Conservation (phyloP, 129 eudicot genomes). For the Lactuca sativa region DNA sequence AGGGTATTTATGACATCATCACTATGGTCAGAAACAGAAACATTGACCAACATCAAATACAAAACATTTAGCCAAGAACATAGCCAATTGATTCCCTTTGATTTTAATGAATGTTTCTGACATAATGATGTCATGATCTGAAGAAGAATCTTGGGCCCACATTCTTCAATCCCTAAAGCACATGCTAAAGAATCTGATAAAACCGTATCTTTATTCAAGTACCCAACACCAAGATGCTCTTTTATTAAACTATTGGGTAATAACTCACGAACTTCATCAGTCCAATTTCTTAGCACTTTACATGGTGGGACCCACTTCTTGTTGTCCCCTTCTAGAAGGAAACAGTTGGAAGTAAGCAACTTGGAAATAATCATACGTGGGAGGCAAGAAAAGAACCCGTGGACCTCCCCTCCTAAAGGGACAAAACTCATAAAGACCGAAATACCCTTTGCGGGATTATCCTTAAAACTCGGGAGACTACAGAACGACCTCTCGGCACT, state of each 20-base stretch:
- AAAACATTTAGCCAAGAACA: conserved; percentile 60
- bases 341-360: conserved; percentile 59
- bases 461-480: conserved; percentile 56
- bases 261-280: conserved; percentile 50
- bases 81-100: conserved; percentile 66
- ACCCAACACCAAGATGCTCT: conserved; percentile 79
- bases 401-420: conserved; percentile 76
- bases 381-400: conserved; percentile 75
- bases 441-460: conserved; percentile 65
- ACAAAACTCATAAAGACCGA: conserved; percentile 71
- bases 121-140: conserved; percentile 52
- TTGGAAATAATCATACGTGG: conserved; percentile 72
- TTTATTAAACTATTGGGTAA: conserved; percentile 59
- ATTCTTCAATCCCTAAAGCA: conserved; percentile 65
- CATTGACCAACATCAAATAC: conserved; percentile 38
- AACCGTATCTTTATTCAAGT: conserved; percentile 55
- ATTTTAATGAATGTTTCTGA: conserved; percentile 37
- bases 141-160: conserved; percentile 62
- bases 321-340: conserved; percentile 61
- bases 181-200: conserved; percentile 62
- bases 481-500: conserved; percentile 64
- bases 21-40: conserved; percentile 27
- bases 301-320: conserved; percentile 76
- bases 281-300: conserved; percentile 64
- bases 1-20: conserved; percentile 45